Base-by-base conservation (phyloP, 768 basidiomycete species). In the Podaxis sp. region DNA sequence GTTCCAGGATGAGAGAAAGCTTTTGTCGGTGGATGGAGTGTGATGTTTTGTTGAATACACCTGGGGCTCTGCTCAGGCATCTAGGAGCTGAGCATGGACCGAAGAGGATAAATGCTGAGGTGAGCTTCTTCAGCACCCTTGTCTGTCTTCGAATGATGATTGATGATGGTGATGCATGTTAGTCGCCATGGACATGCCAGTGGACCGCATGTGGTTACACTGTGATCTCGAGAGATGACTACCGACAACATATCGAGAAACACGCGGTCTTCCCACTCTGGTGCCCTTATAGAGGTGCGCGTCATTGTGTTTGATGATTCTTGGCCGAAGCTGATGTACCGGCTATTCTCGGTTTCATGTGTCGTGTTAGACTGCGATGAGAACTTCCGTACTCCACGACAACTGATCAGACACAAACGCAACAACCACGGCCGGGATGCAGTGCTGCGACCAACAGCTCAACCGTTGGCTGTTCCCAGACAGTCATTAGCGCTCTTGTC, bases 11-110 rank as follows among this genome's bases (percentile, higher is more conserved):
- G 82, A 83, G 66, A 75, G 70, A 57, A 70, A 76, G 46, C 77
- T 80, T 36, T 71, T 85, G 62, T 68, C 75, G 56, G 68, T 91
- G 89, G 89, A 71, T 70, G 58, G 74, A 75, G 27, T 91, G 89
- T 70, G 76, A 75, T 61, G 75, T 74, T 44, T 64, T 83, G 13
- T 66, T 89, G 63, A 88, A 86, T 66, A 85, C 84, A 48, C 71
- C 74, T 5, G 73, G 78, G 46, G 77, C 72, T 47, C 69, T 90
- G 54, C 67, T 79, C 38, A 67, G 70, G 18, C 89, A 91, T 74
- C 69, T 86, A 36, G 70, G 71, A 51, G 58, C 64, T 23, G 79
- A 81, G n/a, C 75, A 76, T 55, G 64, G 64, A 44, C 68, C 67
- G 7, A 40, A 46, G 23, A 60, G 51, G 16, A 55, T 36, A 50